These are phyloP conservation scores for Mycena epipterygia DNA, from an alignment of 768 basidiomycete species.

Conservation along the genomic window DNA sequence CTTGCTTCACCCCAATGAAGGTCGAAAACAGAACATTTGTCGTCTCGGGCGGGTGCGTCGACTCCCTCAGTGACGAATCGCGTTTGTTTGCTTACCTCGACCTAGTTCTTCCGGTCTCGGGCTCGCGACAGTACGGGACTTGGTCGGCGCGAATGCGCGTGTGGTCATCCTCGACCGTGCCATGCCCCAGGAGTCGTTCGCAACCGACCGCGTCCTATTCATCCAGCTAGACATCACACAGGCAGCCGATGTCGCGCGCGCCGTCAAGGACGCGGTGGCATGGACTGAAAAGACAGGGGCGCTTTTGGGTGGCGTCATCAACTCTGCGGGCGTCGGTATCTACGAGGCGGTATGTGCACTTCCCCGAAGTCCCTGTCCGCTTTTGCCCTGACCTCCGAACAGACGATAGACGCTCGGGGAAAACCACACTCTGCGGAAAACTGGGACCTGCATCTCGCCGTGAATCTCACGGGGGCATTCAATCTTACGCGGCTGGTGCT, in stretches of 20 bases:
- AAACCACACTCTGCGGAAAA: conserved; percentile 49
- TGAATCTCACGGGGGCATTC: conserved; percentile 57
- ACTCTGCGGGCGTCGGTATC: conserved; percentile 54
- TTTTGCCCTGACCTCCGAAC: background rate
- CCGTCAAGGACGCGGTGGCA: conserved; percentile 43
- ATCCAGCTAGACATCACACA: conserved; percentile 46
- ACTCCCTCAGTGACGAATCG: background rate
- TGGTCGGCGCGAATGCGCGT: conserved; percentile 43
- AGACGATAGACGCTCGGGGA: conserved; percentile 48
- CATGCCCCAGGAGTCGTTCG: conserved; percentile 30
- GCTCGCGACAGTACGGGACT: conserved; percentile 47
- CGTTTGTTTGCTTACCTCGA: background rate
- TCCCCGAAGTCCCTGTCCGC: conserved; percentile 11
- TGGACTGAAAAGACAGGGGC: conserved; percentile 45
- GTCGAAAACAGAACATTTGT: conserved; percentile 50
- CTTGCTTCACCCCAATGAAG: conserved; percentile 44
- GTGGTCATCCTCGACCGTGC: conserved; percentile 51
- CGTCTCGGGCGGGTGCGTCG: conserved; percentile 54
- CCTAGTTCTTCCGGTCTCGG: conserved; percentile 54
- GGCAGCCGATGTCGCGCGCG: conserved; percentile 43
- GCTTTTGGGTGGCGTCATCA: conserved; percentile 52
- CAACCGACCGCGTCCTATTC: conserved; percentile 32
- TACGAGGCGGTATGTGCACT: conserved; percentile 38
- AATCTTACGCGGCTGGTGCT: conserved; percentile 54
- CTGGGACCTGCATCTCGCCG: conserved; percentile 50